These are phyloP conservation scores for Penicillium italicum DNA, from an alignment of 2,329 filamentous ascomycete genomes.

Conservation along the genomic window DNA sequence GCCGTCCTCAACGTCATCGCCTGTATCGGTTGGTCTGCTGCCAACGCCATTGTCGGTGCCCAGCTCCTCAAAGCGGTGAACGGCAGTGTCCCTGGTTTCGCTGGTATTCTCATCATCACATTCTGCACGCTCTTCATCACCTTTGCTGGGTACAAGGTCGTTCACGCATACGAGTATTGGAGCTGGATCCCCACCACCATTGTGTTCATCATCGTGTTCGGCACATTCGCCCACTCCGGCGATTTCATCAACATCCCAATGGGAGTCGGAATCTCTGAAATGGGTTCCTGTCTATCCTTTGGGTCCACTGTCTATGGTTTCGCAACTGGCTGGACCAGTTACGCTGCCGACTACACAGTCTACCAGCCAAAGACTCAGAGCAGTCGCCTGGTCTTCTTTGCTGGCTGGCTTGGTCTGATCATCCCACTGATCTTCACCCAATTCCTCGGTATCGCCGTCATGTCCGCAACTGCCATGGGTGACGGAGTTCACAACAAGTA, in stretches of 20 bases:
- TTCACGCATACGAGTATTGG: slow-evolving; percentile 73
- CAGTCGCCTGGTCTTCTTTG: slow-evolving; percentile 61
- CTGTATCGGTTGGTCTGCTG: slow-evolving; percentile 70
- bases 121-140: slow-evolving; percentile 64
- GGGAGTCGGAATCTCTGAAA: slow-evolving; percentile 55
- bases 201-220: slow-evolving; percentile 68
- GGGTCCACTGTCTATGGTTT: slow-evolving; percentile 65
- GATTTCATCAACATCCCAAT: slow-evolving; percentile 63
- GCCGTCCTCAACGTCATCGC: slow-evolving; percentile 68
- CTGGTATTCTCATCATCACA: slow-evolving; percentile 71
- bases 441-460: slow-evolving; percentile 67
- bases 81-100: slow-evolving; percentile 63
- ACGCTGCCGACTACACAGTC: slow-evolving; percentile 74
- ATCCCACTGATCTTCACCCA: slow-evolving; percentile 70
- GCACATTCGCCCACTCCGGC: slow-evolving; percentile 64
- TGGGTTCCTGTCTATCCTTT: slow-evolving; percentile 62
- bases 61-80: slow-evolving; percentile 75
- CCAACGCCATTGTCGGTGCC: slow-evolving; percentile 76
- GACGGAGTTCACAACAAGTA: slow-evolving; percentile 56
- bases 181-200: slow-evolving; percentile 70
- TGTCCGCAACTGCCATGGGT: slow-evolving; percentile 56
- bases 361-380: slow-evolving; percentile 66
- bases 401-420: slow-evolving; percentile 66
- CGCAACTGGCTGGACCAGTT: slow-evolving; percentile 69
- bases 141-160: slow-evolving; percentile 71